These are phyloP conservation scores for Geranium rotundifolium DNA, from an alignment of 345 rosid species.

Conservation along the genomic window DNA sequence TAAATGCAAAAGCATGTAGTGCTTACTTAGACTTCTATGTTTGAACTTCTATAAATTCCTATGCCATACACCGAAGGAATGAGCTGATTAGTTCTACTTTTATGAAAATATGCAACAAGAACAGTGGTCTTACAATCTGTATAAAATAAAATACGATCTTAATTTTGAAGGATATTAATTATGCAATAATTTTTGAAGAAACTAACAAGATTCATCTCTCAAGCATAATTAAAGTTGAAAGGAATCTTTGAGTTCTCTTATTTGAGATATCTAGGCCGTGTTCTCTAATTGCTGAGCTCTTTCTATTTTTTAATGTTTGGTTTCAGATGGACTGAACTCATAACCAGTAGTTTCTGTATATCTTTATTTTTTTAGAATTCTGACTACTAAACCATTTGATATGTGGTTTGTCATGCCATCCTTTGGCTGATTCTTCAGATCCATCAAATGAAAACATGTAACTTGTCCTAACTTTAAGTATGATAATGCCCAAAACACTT, in stretches of 20 bases:
- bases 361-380: neutral
- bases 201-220: too few relatives aligned
- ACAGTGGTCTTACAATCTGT: neutral
- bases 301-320: neutral
- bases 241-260: too few relatives aligned
- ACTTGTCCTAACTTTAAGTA: neutral
- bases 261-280: neutral
- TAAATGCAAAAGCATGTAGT: neutral
- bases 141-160: neutral
- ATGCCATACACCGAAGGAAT: neutral
- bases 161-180: too few relatives aligned
- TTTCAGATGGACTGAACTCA: neutral
- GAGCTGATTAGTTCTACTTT: neutral
- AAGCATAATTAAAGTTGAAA: neutral
- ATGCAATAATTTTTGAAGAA: neutral
- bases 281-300: neutral
- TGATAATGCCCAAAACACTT: neutral
- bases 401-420: neutral
- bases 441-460: neutral
- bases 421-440: neutral
- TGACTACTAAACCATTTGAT: neutral
- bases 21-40: neutral
- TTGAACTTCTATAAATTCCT: neutral
- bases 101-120: neutral
- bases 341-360: neutral